Evolutionary conservation across 169 alveolate genomes (phyloP).

Genomic region (Plasmodium knowlesi): DNA sequence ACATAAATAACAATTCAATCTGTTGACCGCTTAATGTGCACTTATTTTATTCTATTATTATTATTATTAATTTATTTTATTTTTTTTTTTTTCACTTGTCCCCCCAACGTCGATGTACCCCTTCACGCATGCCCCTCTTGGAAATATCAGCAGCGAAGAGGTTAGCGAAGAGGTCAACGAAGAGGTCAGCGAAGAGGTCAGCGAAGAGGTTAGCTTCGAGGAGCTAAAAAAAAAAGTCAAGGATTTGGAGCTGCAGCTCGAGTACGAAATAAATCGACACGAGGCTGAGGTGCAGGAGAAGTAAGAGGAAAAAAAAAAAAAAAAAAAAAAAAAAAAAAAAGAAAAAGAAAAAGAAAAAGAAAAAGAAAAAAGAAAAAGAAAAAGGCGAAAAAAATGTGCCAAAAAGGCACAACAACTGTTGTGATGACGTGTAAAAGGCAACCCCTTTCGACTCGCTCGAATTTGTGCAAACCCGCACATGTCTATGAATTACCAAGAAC

Average conservation of each 20-base stretch:
- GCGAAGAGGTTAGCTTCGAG: conserved; percentile 2
- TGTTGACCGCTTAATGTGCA: not conserved
- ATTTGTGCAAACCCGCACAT: not conserved
- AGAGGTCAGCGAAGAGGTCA: conserved; percentile 11
- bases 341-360: no score
- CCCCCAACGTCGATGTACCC: not conserved
- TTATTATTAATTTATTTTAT: no score
- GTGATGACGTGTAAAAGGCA: not conserved
- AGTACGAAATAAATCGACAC: conserved; percentile 69
- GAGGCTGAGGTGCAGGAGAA: conserved; percentile 49
- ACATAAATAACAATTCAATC: no score
- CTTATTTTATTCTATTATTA: not conserved
- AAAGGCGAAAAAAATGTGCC: not conserved
- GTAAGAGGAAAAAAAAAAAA: conserved; percentile 13
- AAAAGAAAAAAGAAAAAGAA: no score
- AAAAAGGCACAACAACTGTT: not conserved
- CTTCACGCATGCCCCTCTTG: not conserved
- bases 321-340: not conserved
- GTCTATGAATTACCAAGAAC: not conserved
- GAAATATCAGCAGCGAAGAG: conserved; percentile 23
- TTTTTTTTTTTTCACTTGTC: not conserved
- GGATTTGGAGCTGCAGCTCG: conserved; percentile 67
- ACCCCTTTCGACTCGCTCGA: not conserved
- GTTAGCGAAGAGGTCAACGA: not conserved
- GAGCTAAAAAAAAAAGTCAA: conserved; percentile 31